Conservation (phyloP, 2,329 filamentous ascomycete genomes). For the Nemania sp. region DNA sequence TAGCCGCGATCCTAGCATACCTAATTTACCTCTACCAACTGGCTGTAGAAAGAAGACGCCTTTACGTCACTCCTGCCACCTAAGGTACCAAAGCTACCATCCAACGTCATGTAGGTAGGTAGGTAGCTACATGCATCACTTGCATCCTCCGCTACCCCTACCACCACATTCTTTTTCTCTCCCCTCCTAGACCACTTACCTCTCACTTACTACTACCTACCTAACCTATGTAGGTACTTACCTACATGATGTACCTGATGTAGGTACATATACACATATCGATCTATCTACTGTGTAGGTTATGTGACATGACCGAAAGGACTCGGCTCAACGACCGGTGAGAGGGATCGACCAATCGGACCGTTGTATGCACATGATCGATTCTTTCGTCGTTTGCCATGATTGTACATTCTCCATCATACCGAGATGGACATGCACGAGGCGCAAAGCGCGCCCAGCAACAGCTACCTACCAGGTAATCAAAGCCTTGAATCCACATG, state of each 20-base stretch:
- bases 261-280: conserved; percentile 16
- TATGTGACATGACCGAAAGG: conserved; percentile 2
- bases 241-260: not conserved
- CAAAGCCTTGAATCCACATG: too few relatives aligned
- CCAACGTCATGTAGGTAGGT: too few relatives aligned
- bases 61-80: too few relatives aligned
- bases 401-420: conserved; percentile 11
- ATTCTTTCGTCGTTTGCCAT: conserved; percentile 9
- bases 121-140: not conserved
- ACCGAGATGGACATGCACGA: conserved; percentile 2
- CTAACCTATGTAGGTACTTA: not conserved
- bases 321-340: conserved; percentile 25
- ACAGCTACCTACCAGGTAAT: too few relatives aligned
- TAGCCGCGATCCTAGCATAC: not conserved
- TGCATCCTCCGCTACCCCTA: not conserved
- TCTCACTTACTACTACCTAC: not conserved
- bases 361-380: not conserved
- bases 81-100: too few relatives aligned
- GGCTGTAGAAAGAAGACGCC: too few relatives aligned
- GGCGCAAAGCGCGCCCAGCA: not conserved
- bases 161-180: not conserved
- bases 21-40: too few relatives aligned
- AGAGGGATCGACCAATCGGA: conserved; percentile 25
- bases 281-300: conserved; percentile 4
- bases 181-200: too few relatives aligned